phyloP scores from a whole-genome alignment of 306 rosid species.

The Vigna nakashimae region DNA sequence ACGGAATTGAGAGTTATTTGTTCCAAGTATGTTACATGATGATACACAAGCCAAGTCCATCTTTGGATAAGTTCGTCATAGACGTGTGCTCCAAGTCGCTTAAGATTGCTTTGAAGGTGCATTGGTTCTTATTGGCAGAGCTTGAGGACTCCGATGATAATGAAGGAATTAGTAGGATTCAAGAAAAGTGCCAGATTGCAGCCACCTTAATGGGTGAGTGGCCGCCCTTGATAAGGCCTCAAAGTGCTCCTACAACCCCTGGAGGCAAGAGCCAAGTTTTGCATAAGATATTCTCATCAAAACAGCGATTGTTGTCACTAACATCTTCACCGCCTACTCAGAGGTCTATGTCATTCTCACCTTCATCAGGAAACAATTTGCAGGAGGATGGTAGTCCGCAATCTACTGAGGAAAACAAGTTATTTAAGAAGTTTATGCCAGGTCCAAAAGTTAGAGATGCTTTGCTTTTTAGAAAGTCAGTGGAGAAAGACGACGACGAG shows the following conservation, averaged over 20 bases:
- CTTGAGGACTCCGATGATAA: conserved; percentile 90
- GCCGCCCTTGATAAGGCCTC: conserved; percentile 68
- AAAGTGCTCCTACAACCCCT: conserved; percentile 52
- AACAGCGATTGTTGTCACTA: conserved; percentile 76
- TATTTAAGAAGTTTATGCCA: conserved; percentile 85
- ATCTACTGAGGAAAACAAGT: conserved; percentile 77
- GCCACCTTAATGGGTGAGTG: conserved; percentile 96
- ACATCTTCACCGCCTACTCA: conserved; percentile 71
- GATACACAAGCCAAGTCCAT: conserved; percentile 94
- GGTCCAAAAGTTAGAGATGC: conserved; percentile 88
- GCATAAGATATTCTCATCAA: conserved; percentile 73
- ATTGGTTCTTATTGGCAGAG: conserved; percentile 93
- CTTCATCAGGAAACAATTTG: conserved; percentile 61
- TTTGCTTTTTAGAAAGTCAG: conserved; percentile 81
- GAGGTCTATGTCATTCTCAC: conserved; percentile 69
- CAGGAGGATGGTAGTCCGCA: conserved; percentile 66
- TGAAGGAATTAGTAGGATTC: conserved; percentile 90
- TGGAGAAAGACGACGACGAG: conserved; percentile 76
- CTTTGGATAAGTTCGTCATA: conserved; percentile 94
- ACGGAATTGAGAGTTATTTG: conserved; percentile 92
- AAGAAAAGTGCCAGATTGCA: conserved; percentile 87
- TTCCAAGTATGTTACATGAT: conserved; percentile 97
- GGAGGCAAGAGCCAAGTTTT: conserved; percentile 82
- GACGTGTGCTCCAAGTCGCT: conserved; percentile 90
- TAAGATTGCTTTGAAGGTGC: conserved; percentile 94